Percentiles rank a stretch among this genome's conserved stretches.
These are phyloP conservation scores for Pythium angustatum DNA, from an alignment of 352 stramenopile genomes.

Conservation along the genomic window DNA sequence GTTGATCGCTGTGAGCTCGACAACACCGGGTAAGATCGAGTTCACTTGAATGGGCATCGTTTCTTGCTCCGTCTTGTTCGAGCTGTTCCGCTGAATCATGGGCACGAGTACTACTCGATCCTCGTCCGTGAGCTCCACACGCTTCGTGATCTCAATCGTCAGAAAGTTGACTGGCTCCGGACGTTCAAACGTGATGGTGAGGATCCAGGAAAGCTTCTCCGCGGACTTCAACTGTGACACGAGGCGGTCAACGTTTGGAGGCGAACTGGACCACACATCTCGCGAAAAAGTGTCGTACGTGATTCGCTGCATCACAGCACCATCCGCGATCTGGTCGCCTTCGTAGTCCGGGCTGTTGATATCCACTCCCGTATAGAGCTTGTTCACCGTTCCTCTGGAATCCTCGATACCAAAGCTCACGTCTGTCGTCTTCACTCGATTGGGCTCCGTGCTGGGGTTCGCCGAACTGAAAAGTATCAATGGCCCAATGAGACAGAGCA, in stretches of 20 bases:
- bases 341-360: conserved; percentile 70
- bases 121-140: conserved; percentile 42
- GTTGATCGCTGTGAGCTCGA: conserved; percentile 73
- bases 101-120: conserved; percentile 68
- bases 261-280: conserved; percentile 74
- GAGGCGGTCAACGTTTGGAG: conserved; percentile 68
- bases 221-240: conserved; percentile 73
- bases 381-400: conserved; percentile 69
- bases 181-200: conserved; percentile 68
- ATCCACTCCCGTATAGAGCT: conserved; percentile 73
- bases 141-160: conserved; percentile 56
- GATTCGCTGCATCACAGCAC: conserved; percentile 74
- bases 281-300: conserved; percentile 78
- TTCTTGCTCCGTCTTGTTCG: conserved; percentile 25
- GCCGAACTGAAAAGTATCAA: conserved; percentile 86
- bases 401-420: conserved; percentile 78
- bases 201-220: conserved; percentile 67
- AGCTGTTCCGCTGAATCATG: conserved; percentile 63
- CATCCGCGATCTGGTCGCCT: conserved; percentile 69
- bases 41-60: conserved; percentile 46
- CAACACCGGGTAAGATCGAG: conserved; percentile 52
- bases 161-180: conserved; percentile 63
- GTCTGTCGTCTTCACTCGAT: conserved; percentile 61
- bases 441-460: conserved; percentile 78
- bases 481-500: conserved; percentile 76